Evolutionary conservation across 768 basidiomycete genomes (phyloP).

Genomic region (Macrolepiota fuliginosa): DNA sequence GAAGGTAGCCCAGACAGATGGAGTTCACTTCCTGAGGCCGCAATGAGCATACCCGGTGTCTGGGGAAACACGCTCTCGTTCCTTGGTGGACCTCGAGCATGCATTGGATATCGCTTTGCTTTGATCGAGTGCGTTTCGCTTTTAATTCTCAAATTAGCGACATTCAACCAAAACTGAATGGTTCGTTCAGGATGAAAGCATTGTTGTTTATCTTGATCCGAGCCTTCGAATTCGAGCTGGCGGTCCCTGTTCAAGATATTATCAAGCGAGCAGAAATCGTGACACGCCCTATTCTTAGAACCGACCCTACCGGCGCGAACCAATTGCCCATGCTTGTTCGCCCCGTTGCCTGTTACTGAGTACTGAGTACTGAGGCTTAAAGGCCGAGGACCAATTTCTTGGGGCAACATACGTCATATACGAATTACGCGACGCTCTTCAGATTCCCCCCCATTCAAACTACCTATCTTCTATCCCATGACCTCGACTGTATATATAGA

Average conservation of each 20-base stretch:
- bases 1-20: constrained; percentile 56
- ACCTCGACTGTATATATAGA: neutral
- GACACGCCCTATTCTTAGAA: constrained; percentile 39
- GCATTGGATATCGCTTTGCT: constrained; percentile 67
- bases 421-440: too few species aligned
- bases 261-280: constrained; percentile 34
- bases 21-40: constrained; percentile 42
- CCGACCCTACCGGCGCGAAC: constrained; percentile 32
- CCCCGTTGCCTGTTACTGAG: neutral
- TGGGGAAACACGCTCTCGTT: constrained; percentile 60
- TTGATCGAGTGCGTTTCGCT: constrained; percentile 50
- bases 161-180: neutral
- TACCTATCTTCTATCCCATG: too few species aligned
- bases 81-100: constrained; percentile 58
- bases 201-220: constrained; percentile 50
- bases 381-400: too few species aligned
- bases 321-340: constrained; percentile 43
- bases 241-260: constrained; percentile 45
- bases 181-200: constrained; percentile 23
- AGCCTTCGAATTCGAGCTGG: constrained; percentile 53
- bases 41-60: constrained; percentile 47
- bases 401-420: too few species aligned
- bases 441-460: too few species aligned
- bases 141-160: neutral
- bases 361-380: too few species aligned